Conservation (phyloP, 1,139 yeast genomes). For the Suhomyces panamericanus region DNA sequence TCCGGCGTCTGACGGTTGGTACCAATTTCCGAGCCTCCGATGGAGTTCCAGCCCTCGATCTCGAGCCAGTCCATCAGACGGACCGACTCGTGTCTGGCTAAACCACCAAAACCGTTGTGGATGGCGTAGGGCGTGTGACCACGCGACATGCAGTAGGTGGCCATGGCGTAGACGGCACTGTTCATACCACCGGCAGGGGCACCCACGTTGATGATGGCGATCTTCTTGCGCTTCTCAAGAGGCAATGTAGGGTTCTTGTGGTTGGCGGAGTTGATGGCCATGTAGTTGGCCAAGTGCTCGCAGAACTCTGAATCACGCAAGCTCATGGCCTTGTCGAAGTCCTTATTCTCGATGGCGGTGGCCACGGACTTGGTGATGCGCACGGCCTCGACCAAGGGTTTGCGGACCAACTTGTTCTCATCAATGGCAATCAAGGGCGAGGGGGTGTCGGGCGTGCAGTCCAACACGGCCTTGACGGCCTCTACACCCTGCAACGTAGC, state of each 20-base stretch:
- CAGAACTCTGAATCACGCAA: constrained; percentile 85
- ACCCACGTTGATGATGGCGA: constrained; percentile 89
- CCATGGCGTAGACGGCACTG: constrained; percentile 89
- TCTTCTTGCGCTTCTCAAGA: constrained; percentile 53
- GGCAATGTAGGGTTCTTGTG: constrained; percentile 66
- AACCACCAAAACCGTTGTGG: constrained; percentile 90
- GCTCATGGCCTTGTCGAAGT: constrained; percentile 82
- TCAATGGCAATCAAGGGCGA: constrained; percentile 92
- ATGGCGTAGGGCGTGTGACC: constrained; percentile 90
- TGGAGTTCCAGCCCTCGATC: constrained; percentile 85
- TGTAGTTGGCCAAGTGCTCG: constrained; percentile 72
- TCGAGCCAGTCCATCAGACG: constrained; percentile 79
- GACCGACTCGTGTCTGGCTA: constrained; percentile 77
- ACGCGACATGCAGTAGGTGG: constrained; percentile 82
- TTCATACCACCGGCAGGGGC: constrained; percentile 98
- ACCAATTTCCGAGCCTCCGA: constrained; percentile 95
- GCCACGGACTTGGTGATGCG: constrained; percentile 84
- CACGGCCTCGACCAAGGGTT: constrained; percentile 87
- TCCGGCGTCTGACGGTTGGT: constrained; percentile 88
- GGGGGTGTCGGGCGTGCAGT: constrained; percentile 85
- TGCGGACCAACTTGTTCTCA: constrained; percentile 83
- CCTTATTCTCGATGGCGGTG: constrained; percentile 71
- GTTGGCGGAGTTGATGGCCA: constrained; percentile 63
- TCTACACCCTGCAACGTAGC: constrained; percentile 98
- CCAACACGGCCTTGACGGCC: constrained; percentile 91